Evolutionary conservation across 164 flowering plant species (phyloP), one percentile per base, ranked within the genome.

Genomic region (Macadamia integrifolia): DNA sequence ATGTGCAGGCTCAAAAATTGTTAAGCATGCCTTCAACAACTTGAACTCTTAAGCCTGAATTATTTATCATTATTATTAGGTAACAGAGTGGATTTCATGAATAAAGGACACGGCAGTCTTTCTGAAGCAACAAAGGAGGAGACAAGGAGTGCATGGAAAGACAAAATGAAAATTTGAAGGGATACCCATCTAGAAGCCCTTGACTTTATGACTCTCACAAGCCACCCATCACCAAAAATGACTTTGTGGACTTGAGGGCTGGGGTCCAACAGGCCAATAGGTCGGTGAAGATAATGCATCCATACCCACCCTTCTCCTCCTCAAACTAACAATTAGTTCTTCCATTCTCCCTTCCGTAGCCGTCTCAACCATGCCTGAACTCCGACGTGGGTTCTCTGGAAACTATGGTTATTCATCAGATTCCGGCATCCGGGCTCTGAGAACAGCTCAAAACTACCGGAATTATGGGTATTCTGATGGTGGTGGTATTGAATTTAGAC

Each of bases 401-500:
- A 55, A 66, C 67, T 59, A 67, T 62, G 68, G 30, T 17, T 13
- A 53, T 58, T 23, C 70, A 30, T 50, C 62, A 2, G 40, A 67
- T 28, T 46, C 35, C 5, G 53, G 60, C 14, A 23, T n/a, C 40
- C 28, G 50, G 42, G 28, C n/a, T 57, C 55, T 31, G 31, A 44
- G 57, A 12, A 60, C 65, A 49, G 50, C 31, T 29, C 55, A 30
- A 60, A 62, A 66, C 28, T 28, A 52, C 43, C 31, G 35, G 30
- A 59, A n/a, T 30, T 52, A 28, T 28, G 65, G 58, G 1, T 65
- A 58, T 67, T n/a, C 6, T 0, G 32, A 60, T 55, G 30, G 18
- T 5, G 18, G 53, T n/a, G 74, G 68, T 12, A 61, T 65, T 8
- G 76, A 77, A 14, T 77, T 79, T 63, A 64, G 60, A 52, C 35